Conservation (phyloP, 306 rosid species). For the Trifolium subterraneum region DNA sequence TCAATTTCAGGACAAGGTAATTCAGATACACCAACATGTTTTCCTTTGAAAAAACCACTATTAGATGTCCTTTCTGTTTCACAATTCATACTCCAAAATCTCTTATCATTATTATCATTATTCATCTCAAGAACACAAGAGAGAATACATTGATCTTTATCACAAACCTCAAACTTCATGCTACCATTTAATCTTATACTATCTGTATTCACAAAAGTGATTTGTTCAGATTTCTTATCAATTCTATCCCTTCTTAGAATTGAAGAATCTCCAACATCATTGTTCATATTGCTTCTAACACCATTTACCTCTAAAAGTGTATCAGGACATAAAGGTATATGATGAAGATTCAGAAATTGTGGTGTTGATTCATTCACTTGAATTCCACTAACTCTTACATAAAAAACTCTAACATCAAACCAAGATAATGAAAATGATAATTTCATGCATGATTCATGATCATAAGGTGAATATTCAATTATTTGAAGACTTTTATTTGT, state of each 20-base stretch:
- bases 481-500: constrained; percentile 59
- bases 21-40: constrained; percentile 42
- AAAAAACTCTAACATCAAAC: constrained; percentile 91
- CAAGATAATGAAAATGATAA: constrained; percentile 62
- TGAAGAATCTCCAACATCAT: constrained; percentile 70
- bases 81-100: constrained; percentile 79
- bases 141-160: constrained; percentile 72
- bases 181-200: constrained; percentile 76
- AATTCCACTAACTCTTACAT: constrained; percentile 76
- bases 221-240: constrained; percentile 85
- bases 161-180: constrained; percentile 78
- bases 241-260: constrained; percentile 87
- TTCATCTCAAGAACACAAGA: constrained; percentile 79
- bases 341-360: constrained; percentile 67
- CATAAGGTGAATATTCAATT: constrained; percentile 65
- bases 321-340: constrained; percentile 76
- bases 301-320: constrained; percentile 90
- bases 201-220: constrained; percentile 88
- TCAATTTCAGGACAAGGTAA: constrained; percentile 65
- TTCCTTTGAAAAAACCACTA: constrained; percentile 70
- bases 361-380: constrained; percentile 79
- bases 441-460: constrained; percentile 61
- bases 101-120: constrained; percentile 48
- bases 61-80: constrained; percentile 57
- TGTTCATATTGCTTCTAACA: constrained; percentile 66